Conservation (phyloP, 768 basidiomycete species). For the Kwoniella dejecticola region DNA sequence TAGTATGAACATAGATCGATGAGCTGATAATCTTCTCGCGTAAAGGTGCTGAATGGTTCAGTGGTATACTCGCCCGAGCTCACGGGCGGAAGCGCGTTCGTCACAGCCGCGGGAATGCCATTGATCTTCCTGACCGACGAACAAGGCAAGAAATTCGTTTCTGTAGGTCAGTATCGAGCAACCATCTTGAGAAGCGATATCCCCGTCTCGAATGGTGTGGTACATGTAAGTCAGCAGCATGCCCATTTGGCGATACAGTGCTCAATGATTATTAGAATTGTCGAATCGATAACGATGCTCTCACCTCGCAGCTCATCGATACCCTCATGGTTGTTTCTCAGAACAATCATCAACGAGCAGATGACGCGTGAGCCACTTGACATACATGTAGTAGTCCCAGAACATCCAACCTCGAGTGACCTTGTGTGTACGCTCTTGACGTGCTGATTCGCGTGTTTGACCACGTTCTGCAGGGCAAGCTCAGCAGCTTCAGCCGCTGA, state of each 20-base stretch:
- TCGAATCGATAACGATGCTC: too few relatives aligned
- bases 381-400: too few relatives aligned
- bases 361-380: conserved; percentile 24
- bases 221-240: conserved; percentile 28
- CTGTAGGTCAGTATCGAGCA: conserved; percentile 27
- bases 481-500: conserved; percentile 12
- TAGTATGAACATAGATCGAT: too few relatives aligned
- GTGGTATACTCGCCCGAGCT: conserved; percentile 30
- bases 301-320: conserved; percentile 26
- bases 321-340: conserved; percentile 20
- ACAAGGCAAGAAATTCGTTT: conserved; percentile 4
- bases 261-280: too few relatives aligned
- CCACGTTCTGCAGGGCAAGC: background rate
- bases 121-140: conserved; percentile 19
- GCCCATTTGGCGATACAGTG: background rate
- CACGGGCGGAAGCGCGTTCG: conserved; percentile 15
- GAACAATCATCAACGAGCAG: conserved; percentile 18
- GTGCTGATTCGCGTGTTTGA: background rate
- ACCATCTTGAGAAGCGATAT: conserved; percentile 32
- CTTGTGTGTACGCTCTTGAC: background rate
- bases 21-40: too few relatives aligned
- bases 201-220: conserved; percentile 34
- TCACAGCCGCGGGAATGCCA: conserved; percentile 32
- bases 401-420: background rate
- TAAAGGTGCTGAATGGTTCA: conserved; percentile 35